phyloP scores from a whole-genome alignment of 257 asterid genomes.

The Nicotiana knightiana region DNA sequence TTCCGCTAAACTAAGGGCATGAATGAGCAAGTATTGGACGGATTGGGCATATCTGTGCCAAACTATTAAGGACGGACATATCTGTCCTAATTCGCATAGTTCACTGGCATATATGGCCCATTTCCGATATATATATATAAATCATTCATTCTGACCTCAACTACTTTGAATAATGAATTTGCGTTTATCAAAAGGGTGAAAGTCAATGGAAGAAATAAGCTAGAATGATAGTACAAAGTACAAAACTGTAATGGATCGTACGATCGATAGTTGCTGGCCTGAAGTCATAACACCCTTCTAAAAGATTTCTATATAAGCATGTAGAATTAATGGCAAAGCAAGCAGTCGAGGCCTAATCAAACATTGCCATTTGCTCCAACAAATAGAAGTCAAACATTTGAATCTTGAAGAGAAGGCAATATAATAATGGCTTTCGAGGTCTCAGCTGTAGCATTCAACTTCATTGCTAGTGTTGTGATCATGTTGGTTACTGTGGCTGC shows the following conservation, averaged over 20 bases:
- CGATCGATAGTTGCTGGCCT: background rate
- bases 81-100: too few species aligned
- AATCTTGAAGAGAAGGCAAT: background rate
- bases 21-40: too few species aligned
- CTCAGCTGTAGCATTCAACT: background rate
- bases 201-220: background rate
- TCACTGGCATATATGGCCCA: too few species aligned
- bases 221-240: constrained; percentile 4
- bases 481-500: constrained; percentile 2
- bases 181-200: background rate
- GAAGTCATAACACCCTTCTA: background rate
- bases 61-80: too few species aligned
- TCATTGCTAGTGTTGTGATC: constrained; percentile 1
- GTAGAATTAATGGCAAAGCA: background rate
- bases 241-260: background rate
- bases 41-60: too few species aligned
- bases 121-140: too few species aligned
- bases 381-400: background rate
- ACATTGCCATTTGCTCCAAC: background rate
- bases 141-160: background rate
- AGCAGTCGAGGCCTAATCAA: background rate
- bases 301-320: background rate
- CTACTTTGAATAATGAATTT: background rate
- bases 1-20: too few species aligned
- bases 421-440: background rate